These are phyloP conservation scores for Phaeosphaeria sp. DNA, from an alignment of 2,329 filamentous ascomycete genomes.

Conservation along the genomic window DNA sequence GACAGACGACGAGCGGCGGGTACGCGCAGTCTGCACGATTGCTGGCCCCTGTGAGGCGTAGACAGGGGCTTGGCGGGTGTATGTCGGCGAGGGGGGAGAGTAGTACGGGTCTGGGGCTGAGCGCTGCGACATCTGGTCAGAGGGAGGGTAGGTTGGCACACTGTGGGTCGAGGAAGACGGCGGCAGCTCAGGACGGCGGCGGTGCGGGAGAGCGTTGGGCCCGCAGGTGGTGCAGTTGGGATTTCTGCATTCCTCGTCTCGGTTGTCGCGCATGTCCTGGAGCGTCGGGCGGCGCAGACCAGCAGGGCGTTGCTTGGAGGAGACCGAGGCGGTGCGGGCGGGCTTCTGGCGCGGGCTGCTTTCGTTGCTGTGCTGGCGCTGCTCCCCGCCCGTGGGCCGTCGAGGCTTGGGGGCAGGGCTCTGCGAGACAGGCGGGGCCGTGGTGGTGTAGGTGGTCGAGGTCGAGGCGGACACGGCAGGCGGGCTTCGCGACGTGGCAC, in stretches of 20 bases:
- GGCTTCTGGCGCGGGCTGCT: constrained; percentile 33
- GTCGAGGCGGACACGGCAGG: constrained; percentile 23
- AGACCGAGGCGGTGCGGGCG: constrained; percentile 32
- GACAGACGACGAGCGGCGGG: constrained; percentile 32
- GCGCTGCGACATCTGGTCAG: constrained; percentile 37
- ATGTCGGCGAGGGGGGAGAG: constrained; percentile 38
- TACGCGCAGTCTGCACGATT: constrained; percentile 36
- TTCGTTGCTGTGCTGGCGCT: constrained; percentile 26
- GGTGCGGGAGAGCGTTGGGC: constrained; percentile 19
- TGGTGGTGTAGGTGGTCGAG: background rate
- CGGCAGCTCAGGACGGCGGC: constrained; percentile 22
- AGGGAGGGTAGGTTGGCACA: constrained; percentile 30
- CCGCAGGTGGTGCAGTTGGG: constrained; percentile 41
- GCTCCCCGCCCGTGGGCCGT: constrained; percentile 26
- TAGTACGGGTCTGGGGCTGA: constrained; percentile 38
- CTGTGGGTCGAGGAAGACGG: constrained; percentile 40
- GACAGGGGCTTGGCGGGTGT: constrained; percentile 27
- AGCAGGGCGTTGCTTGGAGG: constrained; percentile 22
- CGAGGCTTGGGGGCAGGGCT: constrained; percentile 20
- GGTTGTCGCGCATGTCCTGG: constrained; percentile 18
- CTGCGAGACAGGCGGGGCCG: constrained; percentile 20
- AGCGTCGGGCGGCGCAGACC: constrained; percentile 21
- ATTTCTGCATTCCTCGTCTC: constrained; percentile 40
- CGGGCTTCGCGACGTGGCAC: constrained; percentile 41
- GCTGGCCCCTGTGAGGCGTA: constrained; percentile 31